A percentile compares a stretch with the other conserved stretches of the same genome.
phyloP scores from a whole-genome alignment of 2,329 filamentous ascomycete genomes.

The Calonectria pseudoturangicola region DNA sequence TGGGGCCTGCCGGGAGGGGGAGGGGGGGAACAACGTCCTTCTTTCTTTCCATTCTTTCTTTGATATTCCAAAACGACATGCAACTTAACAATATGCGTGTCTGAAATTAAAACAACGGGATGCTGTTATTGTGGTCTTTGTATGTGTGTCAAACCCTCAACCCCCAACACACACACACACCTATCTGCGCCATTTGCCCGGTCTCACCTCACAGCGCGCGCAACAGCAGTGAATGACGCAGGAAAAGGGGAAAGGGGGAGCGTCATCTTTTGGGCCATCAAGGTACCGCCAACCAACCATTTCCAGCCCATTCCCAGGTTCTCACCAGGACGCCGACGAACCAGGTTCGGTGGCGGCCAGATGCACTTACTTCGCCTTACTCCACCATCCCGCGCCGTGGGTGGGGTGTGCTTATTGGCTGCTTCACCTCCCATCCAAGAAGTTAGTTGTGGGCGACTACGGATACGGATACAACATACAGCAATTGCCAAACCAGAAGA shows the following conservation, averaged over 20 bases:
- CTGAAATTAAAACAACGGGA: neutral
- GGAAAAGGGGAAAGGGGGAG: conserved; percentile 24
- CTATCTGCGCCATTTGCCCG: conserved; percentile 40
- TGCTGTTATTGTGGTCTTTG: neutral
- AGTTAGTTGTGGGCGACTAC: conserved; percentile 16
- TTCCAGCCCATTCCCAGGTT: conserved; percentile 25
- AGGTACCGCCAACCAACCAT: conserved; percentile 40
- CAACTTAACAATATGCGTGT: neutral
- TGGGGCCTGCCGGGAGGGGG: neutral
- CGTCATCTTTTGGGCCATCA: conserved; percentile 44
- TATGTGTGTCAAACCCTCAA: neutral
- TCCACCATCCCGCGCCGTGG: neutral
- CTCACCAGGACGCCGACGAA: neutral
- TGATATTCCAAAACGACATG: neutral
- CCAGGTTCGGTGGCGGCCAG: conserved; percentile 5
- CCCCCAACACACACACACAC: no score
- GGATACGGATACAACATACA: conserved; percentile 2
- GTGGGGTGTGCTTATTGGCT: conserved; percentile 18
- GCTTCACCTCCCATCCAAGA: neutral
- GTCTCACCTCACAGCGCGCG: conserved; percentile 28
- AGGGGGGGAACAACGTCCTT: conserved; percentile 5
- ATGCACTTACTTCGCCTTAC: conserved; percentile 5
- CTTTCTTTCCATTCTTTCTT: neutral
- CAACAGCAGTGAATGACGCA: conserved; percentile 25
- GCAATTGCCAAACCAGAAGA: neutral